Evolutionary conservation across 2,329 filamentous ascomycete genomes (phyloP), one percentile per base, ranked within the genome.

Genomic region (Hypocreales sp.): DNA sequence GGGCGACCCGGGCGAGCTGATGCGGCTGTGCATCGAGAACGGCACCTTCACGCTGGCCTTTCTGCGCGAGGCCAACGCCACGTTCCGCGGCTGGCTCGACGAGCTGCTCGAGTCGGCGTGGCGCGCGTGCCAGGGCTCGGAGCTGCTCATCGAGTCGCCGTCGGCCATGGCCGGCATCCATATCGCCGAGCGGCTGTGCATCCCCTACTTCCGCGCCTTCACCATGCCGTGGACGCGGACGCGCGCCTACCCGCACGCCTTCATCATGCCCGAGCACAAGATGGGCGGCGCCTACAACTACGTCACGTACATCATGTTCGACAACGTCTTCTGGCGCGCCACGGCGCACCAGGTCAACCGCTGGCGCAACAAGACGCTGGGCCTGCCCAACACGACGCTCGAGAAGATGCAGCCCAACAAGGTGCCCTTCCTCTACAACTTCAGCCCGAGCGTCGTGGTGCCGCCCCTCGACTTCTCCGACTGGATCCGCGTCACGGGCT

Each of bases 141-240:
- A 98, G 47, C 58, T 98, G 18, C 61, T 98, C 21, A 93, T 98
- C 34, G 90, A 98, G 50, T 92, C 82, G 25, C 90, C 90, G 0
- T 92, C 82, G 31, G 84, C 90, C 10, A 98, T 98, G 90, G 84
- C 79, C 1, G 90, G 90, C 15, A 93, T 98, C 29, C 90, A 98
- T 50, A 92, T 98, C 38, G 90, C 90, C 2, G 90, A 98, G 55
- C 83, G 84, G 15, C 64, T 98, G 2, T 66, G 72, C 10, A 92
- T 98, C 24, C 90, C 90, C 1, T 98, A 98, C 51, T 95, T 95
- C 59, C 74, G 90, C 30, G 87, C 86, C 0, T 98, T 98, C 47
- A 92, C 84, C 12, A 98, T 98, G 90, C 90, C 90, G 0, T 98
- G 90, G 90, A 93, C 90, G 1, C 74, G 86, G 26, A 98, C 90